Evolutionary conservation across 805 yeast species (phyloP).

Genomic region (Suhomyces vadensis): DNA sequence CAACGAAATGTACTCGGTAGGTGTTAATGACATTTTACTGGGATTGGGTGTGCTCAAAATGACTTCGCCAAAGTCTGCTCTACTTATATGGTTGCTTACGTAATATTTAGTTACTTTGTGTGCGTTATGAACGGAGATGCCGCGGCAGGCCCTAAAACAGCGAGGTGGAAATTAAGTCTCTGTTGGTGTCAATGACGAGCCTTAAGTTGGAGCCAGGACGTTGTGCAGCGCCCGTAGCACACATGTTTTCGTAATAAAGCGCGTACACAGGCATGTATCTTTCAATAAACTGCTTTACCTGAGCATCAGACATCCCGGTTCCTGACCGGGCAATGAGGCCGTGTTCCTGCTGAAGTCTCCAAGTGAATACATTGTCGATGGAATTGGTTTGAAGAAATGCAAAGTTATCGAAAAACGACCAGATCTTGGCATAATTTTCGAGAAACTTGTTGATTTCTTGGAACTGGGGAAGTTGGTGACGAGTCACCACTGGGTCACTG

Average conservation of each 20-base stretch:
- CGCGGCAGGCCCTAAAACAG: slow-evolving; percentile 1
- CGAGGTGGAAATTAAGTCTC: slow-evolving; percentile 10
- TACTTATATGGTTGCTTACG: slow-evolving; percentile 4
- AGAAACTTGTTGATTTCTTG: slow-evolving; percentile 54
- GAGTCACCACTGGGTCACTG: slow-evolving; percentile 20
- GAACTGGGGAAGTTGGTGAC: slow-evolving; percentile 28
- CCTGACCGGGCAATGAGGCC: slow-evolving; percentile 53
- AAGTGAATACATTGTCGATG: slow-evolving; percentile 63
- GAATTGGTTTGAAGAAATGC: slow-evolving; percentile 62
- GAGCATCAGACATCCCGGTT: slow-evolving; percentile 74
- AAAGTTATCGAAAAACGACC: slow-evolving; percentile 62
- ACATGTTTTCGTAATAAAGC: slow-evolving; percentile 57
- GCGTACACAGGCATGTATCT: slow-evolving; percentile 87
- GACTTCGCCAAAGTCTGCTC: background rate
- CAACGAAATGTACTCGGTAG: slow-evolving; percentile 18
- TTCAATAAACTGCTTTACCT: slow-evolving; percentile 69
- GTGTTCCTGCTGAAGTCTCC: slow-evolving; percentile 83
- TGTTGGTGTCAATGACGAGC: slow-evolving; percentile 16
- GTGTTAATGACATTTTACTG: slow-evolving; percentile 10
- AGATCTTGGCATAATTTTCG: slow-evolving; percentile 48
- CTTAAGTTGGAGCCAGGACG: slow-evolving; percentile 14
- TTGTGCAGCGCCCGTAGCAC: slow-evolving; percentile 17
- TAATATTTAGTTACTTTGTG: background rate
- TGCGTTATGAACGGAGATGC: background rate
- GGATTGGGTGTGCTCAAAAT: background rate